phyloP scores from a whole-genome alignment of 148 eudicot genomes.

The Mesembryanthemum crystallinum region DNA sequence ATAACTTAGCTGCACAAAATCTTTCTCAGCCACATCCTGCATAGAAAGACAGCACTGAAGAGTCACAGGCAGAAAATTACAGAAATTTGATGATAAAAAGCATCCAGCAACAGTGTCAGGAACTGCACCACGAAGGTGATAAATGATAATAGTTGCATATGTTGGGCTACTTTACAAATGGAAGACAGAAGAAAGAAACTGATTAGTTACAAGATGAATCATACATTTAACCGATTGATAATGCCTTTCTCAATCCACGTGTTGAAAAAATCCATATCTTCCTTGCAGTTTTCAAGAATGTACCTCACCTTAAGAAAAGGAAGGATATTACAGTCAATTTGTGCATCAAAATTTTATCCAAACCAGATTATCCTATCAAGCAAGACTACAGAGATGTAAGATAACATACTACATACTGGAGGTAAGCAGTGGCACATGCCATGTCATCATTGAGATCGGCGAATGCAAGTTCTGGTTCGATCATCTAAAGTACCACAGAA shows the following conservation, averaged over 20 bases:
- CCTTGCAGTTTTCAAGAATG: constrained; percentile 91
- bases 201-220: constrained; percentile 23
- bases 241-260: constrained; percentile 99
- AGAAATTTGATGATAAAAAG: background rate
- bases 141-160: background rate
- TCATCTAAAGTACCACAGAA: constrained; percentile 57
- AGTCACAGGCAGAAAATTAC: background rate
- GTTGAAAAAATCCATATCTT: constrained; percentile 97
- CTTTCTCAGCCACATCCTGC: constrained; percentile 91
- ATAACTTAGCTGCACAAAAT: constrained; percentile 82
- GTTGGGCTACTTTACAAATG: background rate
- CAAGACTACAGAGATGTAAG: constrained; percentile 22
- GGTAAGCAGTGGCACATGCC: constrained; percentile 99
- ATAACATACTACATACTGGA: constrained; percentile 99
- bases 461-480: constrained; percentile 98
- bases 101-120: background rate
- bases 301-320: constrained; percentile 61
- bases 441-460: constrained; percentile 96
- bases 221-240: constrained; percentile 68
- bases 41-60: constrained; percentile 10
- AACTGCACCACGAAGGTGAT: background rate
- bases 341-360: background rate
- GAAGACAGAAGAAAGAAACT: background rate
- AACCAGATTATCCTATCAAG: constrained; percentile 1
- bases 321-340: constrained; percentile 8